Base-by-base conservation (phyloP, 352 stramenopile species). In the Phytophthora sansomeana region DNA sequence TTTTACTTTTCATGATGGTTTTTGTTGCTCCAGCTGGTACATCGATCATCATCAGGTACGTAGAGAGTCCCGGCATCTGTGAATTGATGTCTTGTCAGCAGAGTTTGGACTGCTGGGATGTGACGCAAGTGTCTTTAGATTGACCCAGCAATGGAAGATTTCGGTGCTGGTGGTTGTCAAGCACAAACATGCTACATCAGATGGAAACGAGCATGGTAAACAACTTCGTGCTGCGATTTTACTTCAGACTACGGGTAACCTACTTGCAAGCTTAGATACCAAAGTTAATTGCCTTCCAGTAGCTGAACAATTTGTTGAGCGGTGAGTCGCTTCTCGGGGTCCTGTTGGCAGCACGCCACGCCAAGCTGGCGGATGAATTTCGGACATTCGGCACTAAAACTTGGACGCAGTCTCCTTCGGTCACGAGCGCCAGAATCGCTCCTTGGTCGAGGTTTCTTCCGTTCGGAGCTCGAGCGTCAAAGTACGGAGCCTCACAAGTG, bases 231-330 rank as follows among this genome's bases (percentile, higher is more conserved):
- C 41, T 41, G 17, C 8, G 3, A 24, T 24, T 9, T 28, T 4
- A 13, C 28, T 30, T 35, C 19, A 14, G 21, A 11, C n/a, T n/a
- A n/a, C n/a, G n/a, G n/a, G n/a, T n/a, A n/a, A n/a, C n/a, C n/a
- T 26, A 54, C 4, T 28, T 10, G 28, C n/a, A 16, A 6, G n/a
- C 19, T 16, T 33, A 26, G 13, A 7, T 10, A 13, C 4, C n/a
- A n/a, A n/a, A n/a, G n/a, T 29, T 59, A 65, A 33, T 65, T 66
- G 2, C 69, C 70, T 53, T 83, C 56, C 7, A 87, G 54, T 8
- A 87, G 58, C 58, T 80, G 61, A n/a, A 85, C 74, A 35, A 87
- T 62, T 47, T 80, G 58, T 28, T 68, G 60, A 0, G 70, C 76
- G 4, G 71, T 71, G 7, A 77, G 78, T 17, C 78, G 70, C 17